phyloP scores from a whole-genome alignment of 768 basidiomycete species.

The Phylloporus rhodoxanthus region DNA sequence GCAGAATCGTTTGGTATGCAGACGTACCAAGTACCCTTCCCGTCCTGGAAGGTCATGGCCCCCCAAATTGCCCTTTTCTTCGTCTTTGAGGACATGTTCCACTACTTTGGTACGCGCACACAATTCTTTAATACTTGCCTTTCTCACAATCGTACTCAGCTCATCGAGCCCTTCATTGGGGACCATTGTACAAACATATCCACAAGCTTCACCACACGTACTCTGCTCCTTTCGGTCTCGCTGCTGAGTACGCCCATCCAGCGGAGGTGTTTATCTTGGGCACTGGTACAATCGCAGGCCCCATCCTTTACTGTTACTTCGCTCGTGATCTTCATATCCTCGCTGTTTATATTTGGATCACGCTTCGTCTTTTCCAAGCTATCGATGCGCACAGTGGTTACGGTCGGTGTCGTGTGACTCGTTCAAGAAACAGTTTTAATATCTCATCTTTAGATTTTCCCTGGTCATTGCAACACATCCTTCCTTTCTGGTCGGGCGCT shows the following conservation, averaged over 20 bases:
- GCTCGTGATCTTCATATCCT: conserved; percentile 75
- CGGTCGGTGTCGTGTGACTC: conserved; percentile 43
- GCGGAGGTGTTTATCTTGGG: conserved; percentile 94
- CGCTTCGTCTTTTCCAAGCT: conserved; percentile 91
- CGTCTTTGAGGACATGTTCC: conserved; percentile 93
- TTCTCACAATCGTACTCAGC: conserved; percentile 40
- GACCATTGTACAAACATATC: conserved; percentile 81
- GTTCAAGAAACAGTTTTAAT: neutral
- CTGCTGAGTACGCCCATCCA: conserved; percentile 97
- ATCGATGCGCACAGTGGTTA: conserved; percentile 97
- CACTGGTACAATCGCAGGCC: conserved; percentile 83
- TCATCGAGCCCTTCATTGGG: conserved; percentile 84
- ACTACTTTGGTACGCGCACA: conserved; percentile 63
- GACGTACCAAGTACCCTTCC: conserved; percentile 92
- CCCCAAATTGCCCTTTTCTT: conserved; percentile 87
- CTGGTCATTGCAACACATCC: conserved; percentile 87
- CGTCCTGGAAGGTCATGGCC: conserved; percentile 58
- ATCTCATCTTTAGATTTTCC: conserved; percentile 68
- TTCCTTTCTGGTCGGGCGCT: conserved; percentile 96
- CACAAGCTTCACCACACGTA: conserved; percentile 99
- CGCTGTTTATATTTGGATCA: conserved; percentile 92
- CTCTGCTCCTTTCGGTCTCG: conserved; percentile 93
- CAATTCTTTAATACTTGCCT: neutral
- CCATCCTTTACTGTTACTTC: conserved; percentile 79
- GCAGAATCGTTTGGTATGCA: conserved; percentile 84